Percentiles rank a stretch among this genome's conserved stretches.
Evolutionary conservation across 352 stramenopile species (phyloP).

Genomic region (Elongisporangium prolatum): DNA sequence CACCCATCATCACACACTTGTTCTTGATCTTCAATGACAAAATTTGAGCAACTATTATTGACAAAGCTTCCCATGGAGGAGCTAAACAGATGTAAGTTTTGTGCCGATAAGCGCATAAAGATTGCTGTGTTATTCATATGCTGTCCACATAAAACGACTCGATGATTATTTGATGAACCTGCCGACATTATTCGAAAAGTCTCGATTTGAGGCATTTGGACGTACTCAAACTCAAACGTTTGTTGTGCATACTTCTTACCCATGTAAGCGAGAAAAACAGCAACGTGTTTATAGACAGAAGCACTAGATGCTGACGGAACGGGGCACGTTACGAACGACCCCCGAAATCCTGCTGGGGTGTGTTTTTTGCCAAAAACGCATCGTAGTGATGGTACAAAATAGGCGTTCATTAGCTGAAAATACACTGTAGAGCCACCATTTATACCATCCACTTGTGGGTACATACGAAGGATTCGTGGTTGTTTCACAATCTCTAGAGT

Average conservation of each 20-base stretch:
- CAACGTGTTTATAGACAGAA: too few species aligned
- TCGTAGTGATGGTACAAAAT: slow-evolving; percentile 15
- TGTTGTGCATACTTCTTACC: slow-evolving; percentile 14
- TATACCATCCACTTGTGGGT: slow-evolving; percentile 20
- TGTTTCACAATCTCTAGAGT: slow-evolving; percentile 15
- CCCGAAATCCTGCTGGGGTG: slow-evolving; percentile 13
- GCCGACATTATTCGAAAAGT: slow-evolving; percentile 13
- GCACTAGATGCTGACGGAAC: too few species aligned
- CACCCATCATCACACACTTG: slow-evolving; percentile 11
- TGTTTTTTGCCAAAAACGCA: slow-evolving; percentile 31
- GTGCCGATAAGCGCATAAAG: too few species aligned
- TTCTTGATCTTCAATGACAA: slow-evolving; percentile 1
- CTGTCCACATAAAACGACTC: too few species aligned
- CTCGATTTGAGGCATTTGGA: slow-evolving; percentile 14
- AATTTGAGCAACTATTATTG: slow-evolving; percentile 8
- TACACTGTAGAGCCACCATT: slow-evolving; percentile 25
- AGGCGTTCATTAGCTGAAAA: slow-evolving; percentile 29
- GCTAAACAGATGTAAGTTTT: too few species aligned
- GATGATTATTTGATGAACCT: too few species aligned
- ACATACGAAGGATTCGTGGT: slow-evolving; percentile 21
- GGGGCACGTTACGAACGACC: too few species aligned
- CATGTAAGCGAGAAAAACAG: too few species aligned
- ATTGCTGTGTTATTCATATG: too few species aligned
- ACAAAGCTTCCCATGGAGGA: background rate
- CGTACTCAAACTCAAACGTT: slow-evolving; percentile 29